Base-by-base conservation (phyloP, 78 protist species). In the Mantamonas sphyraenae region DNA sequence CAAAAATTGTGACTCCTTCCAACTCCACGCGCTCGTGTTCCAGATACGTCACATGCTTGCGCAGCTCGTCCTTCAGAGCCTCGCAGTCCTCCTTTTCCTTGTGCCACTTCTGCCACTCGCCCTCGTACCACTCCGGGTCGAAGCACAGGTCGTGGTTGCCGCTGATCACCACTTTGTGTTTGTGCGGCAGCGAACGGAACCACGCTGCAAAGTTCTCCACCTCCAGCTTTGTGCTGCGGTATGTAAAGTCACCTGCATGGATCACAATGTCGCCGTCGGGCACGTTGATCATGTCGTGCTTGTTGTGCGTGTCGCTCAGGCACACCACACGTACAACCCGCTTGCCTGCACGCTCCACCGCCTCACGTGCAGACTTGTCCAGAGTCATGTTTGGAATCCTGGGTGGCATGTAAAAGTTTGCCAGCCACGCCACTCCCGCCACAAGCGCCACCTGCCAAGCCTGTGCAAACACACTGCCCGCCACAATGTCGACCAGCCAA, bases 121-220 rank as follows among this genome's bases (percentile, higher is more conserved):
- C n/a, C 45, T 2, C 42, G 19, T 40, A n/a, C 5, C 37, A 35
- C 1, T 24, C 12, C 37, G 0, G 45, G 30, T 51, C 59, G 26
- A 73, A 55, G 31, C 12, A 30, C 14, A 43, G 34, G 55, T 83
- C 88, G 67, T 83, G 88, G 63, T 83, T 83, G 69, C 88, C 88
- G 1, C 74, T 68, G 53, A 83, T 67, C 30, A 83, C 81, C 22
- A 82, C 1, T 53, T 83, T 83, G 76, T 82, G 81, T 17, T 10
- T 1, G 47, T 83, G 83, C 26, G 89, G 85, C 38, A 76, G 85
- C 39, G 5, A 0, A 7, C 30, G 64, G 31, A 84, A 1, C 80
- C 45, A 70, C 20, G 1, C 35, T 37, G 69, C 35, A 51, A 84
- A 83, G 40, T 3, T 9, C 39, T 9, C 38, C 24, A 79, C 34